Conservation (phyloP, 2,329 filamentous ascomycete species). For the Xylaria sp. region DNA sequence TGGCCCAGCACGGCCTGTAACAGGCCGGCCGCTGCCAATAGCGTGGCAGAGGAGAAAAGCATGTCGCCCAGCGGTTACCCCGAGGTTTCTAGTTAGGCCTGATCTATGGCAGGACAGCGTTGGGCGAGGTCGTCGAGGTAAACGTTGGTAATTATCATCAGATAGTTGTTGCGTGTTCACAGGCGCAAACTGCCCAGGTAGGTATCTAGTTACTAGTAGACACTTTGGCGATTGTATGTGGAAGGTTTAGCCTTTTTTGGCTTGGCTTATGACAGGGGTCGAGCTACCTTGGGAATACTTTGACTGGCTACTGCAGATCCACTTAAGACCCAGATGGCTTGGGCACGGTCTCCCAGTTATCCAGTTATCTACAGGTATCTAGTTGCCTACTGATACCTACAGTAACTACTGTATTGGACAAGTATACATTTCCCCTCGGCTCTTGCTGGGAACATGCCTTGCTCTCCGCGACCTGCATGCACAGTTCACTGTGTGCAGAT, state of each 20-base stretch:
- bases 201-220: constrained; percentile 34
- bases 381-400: neutral
- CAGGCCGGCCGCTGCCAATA: constrained; percentile 65
- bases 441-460: neutral
- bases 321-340: constrained; percentile 24
- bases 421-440: constrained; percentile 30
- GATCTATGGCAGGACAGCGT: constrained; percentile 28
- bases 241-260: neutral
- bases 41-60: constrained; percentile 57
- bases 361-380: neutral
- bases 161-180: constrained; percentile 7
- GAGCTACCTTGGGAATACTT: constrained; percentile 22
- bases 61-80: constrained; percentile 49
- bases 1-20: constrained; percentile 73
- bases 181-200: constrained; percentile 15
- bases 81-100: constrained; percentile 14
- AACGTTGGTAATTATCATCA: constrained; percentile 4
- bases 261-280: constrained; percentile 5
- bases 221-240: constrained; percentile 42
- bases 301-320: constrained; percentile 18
- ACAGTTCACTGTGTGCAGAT: constrained; percentile 4
- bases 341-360: neutral
- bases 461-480: constrained; percentile 7
- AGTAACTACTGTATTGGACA: constrained; percentile 31
- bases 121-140: constrained; percentile 24